phyloP scores from a whole-genome alignment of 1,284 basidiomycete species.

The Puccinia hordei region DNA sequence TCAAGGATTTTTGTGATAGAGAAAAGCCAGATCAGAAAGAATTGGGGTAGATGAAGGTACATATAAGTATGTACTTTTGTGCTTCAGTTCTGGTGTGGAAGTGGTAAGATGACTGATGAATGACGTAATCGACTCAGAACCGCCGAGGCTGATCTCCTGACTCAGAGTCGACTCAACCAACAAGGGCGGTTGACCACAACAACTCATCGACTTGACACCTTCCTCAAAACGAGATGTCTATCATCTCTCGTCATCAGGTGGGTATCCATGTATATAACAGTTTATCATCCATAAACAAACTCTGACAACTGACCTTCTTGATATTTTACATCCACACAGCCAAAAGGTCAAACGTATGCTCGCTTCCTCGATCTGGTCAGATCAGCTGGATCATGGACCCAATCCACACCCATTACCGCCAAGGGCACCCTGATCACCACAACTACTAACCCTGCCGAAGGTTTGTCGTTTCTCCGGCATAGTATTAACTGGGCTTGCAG shows the following conservation, averaged over 20 bases:
- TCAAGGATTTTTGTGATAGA: too few relatives aligned
- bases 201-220: background rate
- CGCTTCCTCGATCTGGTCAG: constrained; percentile 39
- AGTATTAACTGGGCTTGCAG: background rate
- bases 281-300: background rate
- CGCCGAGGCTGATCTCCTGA: too few relatives aligned
- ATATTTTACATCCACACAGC: background rate
- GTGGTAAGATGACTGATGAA: too few relatives aligned
- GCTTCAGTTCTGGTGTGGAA: too few relatives aligned
- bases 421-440: constrained; percentile 28
- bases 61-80: too few relatives aligned
- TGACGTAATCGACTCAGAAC: too few relatives aligned
- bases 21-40: too few relatives aligned
- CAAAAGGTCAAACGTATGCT: constrained; percentile 41
- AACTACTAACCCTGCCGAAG: constrained; percentile 1
- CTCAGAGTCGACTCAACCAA: too few relatives aligned
- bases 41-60: too few relatives aligned
- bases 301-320: background rate
- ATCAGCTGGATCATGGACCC: constrained; percentile 33
- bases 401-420: constrained; percentile 26
- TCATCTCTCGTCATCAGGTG: constrained; percentile 36
- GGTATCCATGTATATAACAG: background rate
- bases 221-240: constrained; percentile 4
- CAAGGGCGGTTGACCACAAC: too few relatives aligned
- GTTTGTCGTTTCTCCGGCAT: background rate